Base-by-base conservation (phyloP, 495 filamentous ascomycete genomes). In the Penicillium dipodomyicola region DNA sequence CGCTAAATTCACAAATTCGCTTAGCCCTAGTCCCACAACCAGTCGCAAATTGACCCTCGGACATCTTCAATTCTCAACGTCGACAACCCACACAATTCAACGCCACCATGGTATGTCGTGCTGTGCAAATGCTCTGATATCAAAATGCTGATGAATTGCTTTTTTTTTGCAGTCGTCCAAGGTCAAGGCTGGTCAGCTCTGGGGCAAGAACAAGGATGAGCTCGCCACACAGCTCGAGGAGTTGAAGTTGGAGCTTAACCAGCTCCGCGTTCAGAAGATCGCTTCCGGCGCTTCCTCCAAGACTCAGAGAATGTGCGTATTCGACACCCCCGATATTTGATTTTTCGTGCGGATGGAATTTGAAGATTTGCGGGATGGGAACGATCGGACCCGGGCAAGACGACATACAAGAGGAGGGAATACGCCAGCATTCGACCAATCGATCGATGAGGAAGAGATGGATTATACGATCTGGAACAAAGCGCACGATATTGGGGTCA, bases 201-300 rank as follows among this genome's bases (percentile, higher is more conserved):
- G 95, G 94, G 86, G 87, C 78, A 99, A 99, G 91, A 89, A 82
- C 87, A 97, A 97, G 87, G 89, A 93, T 70, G 95, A 98, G 65
- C 84, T 98, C 76, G 83, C 83, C 73, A 92, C 92, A 83, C 92
- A 97, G 78, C 83, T 96, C 65, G 84, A 85, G 65, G 91, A 95
- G 76, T 84, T 96, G 71, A 96, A 98, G 88, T 84, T 84, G 57
- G 94, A 97, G 82, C 85, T 98, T 51, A 87, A 87, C 71, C 86
- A 90, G 79, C 84, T 97, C 63, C 89, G 93, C 68, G 91, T 92
- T 72, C 92, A 96, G 82, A 96, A 99, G 87, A 95, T 99, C 74
- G 82, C 92, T 63, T 91, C 89, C 59, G 89, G 89, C 72, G 90
- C 90, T 65, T 87, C 88, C 57, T 86, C 89, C 67, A 99, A 97